Base-by-base conservation (phyloP, 371 early-diverging fungal genomes). In the Umbelopsis sp. region DNA sequence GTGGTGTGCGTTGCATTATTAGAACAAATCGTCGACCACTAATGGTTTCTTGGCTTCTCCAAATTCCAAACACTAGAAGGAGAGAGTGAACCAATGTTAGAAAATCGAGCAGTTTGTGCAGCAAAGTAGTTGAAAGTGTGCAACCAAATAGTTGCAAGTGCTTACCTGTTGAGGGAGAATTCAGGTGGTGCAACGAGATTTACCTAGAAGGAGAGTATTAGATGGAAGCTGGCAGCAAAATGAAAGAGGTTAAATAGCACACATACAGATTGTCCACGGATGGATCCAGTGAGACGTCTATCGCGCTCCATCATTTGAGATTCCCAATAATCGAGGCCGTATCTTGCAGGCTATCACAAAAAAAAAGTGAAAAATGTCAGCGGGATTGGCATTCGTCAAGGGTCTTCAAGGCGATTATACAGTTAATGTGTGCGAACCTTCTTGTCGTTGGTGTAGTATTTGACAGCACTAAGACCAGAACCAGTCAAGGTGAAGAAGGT, bases 251-350 rank as follows among this genome's bases (percentile, higher is more conserved):
- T 64, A 53, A 32, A 70, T 14, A 41, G 65, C 24, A 53, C 65
- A 29, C 41, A 52, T 84, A 84, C 84, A 71, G 75, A 74, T 73
- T 84, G 84, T 66, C 84, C 84, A 66, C 84, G 76, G 38, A 75
- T 32, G 45, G 80, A 77, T 53, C 84, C 84, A 48, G 84, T 84
- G 37, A 84, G 72, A 68, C 81, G 84, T 77, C 80, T 78, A 63
- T 84, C 84, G 70, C 84, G 84, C 68, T 84, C 81, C 84, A 84
- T 81, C 84, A 84, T 84, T 77, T 81, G 81, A 22, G 69, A 70
- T 24, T 84, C 84, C 81, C 81, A 84, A 50, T 52, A 69, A 70
- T 84, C 84, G 66, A 84, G 72, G 53, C 67, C 65, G 66, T 71
- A 76, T 67, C 79, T 70, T n/a, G 77, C 66, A 46, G 74, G 73